A percentile compares a stretch with the other conserved stretches of the same genome.
Conservation (phyloP, 495 filamentous ascomycete genomes). For the Penicillium antarcticum region DNA sequence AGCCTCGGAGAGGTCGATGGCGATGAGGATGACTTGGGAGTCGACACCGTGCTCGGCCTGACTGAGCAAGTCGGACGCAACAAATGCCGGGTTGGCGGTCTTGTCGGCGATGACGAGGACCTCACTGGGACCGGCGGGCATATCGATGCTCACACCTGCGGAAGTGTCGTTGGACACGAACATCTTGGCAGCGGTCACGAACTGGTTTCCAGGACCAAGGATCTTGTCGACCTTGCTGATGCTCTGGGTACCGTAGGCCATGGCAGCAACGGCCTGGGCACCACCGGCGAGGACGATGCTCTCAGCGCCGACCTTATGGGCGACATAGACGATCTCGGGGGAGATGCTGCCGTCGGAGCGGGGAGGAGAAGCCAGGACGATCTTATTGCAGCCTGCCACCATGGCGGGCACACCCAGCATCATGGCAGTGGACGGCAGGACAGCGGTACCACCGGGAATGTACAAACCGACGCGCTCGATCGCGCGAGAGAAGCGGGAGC, state of each 20-base stretch:
- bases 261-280: slow-evolving; percentile 85
- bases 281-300: slow-evolving; percentile 94
- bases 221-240: slow-evolving; percentile 98
- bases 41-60: slow-evolving; percentile 97
- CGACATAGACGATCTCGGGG: slow-evolving; percentile 96
- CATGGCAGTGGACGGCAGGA: slow-evolving; percentile 90
- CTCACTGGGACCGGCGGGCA: slow-evolving; percentile 96
- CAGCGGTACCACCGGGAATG: slow-evolving; percentile 91
- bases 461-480: slow-evolving; percentile 95
- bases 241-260: slow-evolving; percentile 66
- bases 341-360: slow-evolving; percentile 86
- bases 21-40: slow-evolving; percentile 90
- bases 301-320: slow-evolving; percentile 93
- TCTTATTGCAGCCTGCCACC: slow-evolving; percentile 96
- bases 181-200: slow-evolving; percentile 99
- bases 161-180: slow-evolving; percentile 92
- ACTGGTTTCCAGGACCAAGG: slow-evolving; percentile 95
- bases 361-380: slow-evolving; percentile 89
- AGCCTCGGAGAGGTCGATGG: slow-evolving; percentile 69
- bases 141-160: slow-evolving; percentile 92
- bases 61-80: slow-evolving; percentile 88
- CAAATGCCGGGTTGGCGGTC: slow-evolving; percentile 86
- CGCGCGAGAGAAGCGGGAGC: slow-evolving; percentile 86
- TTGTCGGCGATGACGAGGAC: slow-evolving; percentile 95
- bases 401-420: slow-evolving; percentile 98